These are phyloP conservation scores for Colletotrichum karsti DNA, from an alignment of 2,329 filamentous ascomycete species.

Conservation along the genomic window DNA sequence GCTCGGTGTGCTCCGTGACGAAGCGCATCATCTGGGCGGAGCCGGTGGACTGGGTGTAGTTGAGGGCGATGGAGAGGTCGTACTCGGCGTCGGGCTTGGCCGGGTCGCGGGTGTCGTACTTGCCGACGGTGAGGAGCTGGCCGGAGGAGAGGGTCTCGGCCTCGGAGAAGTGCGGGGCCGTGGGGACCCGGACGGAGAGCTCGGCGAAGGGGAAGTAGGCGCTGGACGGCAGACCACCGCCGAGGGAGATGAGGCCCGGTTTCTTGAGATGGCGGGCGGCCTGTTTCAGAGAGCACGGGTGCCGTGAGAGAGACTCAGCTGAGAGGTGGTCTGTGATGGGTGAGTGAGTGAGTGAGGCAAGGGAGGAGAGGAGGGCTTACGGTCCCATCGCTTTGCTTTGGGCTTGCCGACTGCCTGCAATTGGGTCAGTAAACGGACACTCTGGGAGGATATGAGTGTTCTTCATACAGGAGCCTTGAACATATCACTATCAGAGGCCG, in stretches of 20 bases:
- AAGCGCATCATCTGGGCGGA: conserved; percentile 89
- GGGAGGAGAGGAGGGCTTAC: conserved; percentile 60
- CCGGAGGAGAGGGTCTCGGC: conserved; percentile 69
- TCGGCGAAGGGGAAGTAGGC: conserved; percentile 93
- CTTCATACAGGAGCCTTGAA: conserved; percentile 77
- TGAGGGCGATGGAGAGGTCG: conserved; percentile 88
- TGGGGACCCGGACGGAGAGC: conserved; percentile 78
- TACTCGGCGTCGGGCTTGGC: conserved; percentile 52
- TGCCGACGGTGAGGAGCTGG: conserved; percentile 73
- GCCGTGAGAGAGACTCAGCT: conserved; percentile 65
- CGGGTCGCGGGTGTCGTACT: conserved; percentile 77
- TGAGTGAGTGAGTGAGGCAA: background rate
- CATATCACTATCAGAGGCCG: conserved; percentile 79
- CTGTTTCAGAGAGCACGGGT: conserved; percentile 80
- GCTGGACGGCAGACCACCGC: conserved; percentile 87
- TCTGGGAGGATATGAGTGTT: background rate
- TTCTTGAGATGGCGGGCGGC: conserved; percentile 82
- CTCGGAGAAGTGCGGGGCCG: conserved; percentile 75
- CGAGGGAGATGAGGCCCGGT: conserved; percentile 89
- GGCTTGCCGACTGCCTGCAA: conserved; percentile 64
- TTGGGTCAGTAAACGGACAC: conserved; percentile 27
- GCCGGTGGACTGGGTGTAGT: conserved; percentile 90
- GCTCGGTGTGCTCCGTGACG: conserved; percentile 94
- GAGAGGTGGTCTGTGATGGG: conserved; percentile 61
- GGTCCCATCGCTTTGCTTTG: conserved; percentile 83